These are phyloP conservation scores for Thymus quinquecostatus DNA, from an alignment of 257 asterid species.

Conservation along the genomic window DNA sequence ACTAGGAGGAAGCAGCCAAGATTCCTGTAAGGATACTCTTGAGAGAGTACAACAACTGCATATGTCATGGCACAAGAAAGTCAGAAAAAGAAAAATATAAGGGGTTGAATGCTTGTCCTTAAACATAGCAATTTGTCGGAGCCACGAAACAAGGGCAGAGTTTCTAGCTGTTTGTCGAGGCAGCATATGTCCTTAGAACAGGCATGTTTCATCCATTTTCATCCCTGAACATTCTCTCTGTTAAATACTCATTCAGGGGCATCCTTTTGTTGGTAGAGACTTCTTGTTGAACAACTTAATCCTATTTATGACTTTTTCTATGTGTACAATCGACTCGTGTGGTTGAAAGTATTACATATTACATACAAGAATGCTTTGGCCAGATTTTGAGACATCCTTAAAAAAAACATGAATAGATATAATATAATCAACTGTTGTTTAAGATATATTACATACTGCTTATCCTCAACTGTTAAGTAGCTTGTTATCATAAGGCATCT, in stretches of 20 bases:
- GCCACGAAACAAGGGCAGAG: conserved; percentile 68
- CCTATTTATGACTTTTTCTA: not conserved
- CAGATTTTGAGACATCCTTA: not conserved
- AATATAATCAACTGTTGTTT: not conserved
- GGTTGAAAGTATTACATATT: not conserved
- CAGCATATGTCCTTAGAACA: conserved; percentile 31
- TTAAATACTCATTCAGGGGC: too few species aligned
- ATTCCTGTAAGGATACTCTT: conserved; percentile 68
- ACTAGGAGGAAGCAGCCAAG: conserved; percentile 90
- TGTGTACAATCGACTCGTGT: not conserved
- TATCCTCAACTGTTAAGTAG: not conserved
- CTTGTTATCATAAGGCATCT: conserved; percentile 51
- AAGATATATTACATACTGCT: conserved; percentile 14
- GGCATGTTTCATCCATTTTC: not conserved
- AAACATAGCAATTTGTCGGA: conserved; percentile 41
- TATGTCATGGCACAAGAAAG: conserved; percentile 50
- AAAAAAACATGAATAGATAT: not conserved
- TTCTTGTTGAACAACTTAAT: not conserved
- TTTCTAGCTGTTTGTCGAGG: conserved; percentile 99
- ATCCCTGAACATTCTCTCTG: not conserved
- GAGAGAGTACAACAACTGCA: conserved; percentile 63
- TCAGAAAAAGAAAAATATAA: conserved; percentile 57
- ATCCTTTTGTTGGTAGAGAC: not conserved
- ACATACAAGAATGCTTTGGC: too few species aligned
- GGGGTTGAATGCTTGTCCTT: conserved; percentile 56